Evolutionary conservation across 257 asterid species (phyloP).

Genomic region (Przewalskia tangutica): DNA sequence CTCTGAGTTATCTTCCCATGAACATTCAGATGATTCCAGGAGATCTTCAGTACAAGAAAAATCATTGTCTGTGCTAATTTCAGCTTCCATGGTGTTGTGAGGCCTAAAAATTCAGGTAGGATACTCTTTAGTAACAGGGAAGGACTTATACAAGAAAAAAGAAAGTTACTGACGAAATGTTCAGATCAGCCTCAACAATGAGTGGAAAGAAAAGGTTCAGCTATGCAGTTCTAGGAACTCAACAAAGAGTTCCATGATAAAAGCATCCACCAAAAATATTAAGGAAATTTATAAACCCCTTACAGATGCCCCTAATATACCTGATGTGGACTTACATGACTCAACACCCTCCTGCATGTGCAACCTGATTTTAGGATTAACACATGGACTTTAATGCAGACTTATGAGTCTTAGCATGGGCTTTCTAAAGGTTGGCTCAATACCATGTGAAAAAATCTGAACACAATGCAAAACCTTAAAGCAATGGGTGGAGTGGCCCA

Average conservation of each 20-base stretch:
- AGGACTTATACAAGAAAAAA: not conserved
- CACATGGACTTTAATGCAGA: not conserved
- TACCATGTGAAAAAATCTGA: not conserved
- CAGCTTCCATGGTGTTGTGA: conserved; percentile 23
- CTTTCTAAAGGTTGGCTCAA: not conserved
- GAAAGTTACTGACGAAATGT: not conserved
- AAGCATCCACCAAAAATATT: not conserved
- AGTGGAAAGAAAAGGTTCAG: not conserved
- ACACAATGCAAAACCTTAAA: not conserved
- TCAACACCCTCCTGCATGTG: not conserved
- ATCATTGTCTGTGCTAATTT: conserved; percentile 38
- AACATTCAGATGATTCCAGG: conserved; percentile 53
- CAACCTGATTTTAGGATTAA: not conserved
- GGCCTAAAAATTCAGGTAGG: conserved; percentile 32
- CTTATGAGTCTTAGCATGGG: not conserved
- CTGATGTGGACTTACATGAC: not conserved
- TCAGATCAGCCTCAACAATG: not conserved
- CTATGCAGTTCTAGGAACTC: not conserved
- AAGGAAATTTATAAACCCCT: not conserved
- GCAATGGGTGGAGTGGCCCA: not conserved
- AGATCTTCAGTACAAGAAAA: conserved; percentile 44
- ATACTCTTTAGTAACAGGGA: conserved; percentile 8
- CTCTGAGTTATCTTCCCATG: conserved; percentile 47
- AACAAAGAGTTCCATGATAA: not conserved
- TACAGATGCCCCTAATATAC: not conserved